Evolutionary conservation across 2,329 filamentous ascomycete species (phyloP).

Genomic region (Pseudopyricularia javanii): DNA sequence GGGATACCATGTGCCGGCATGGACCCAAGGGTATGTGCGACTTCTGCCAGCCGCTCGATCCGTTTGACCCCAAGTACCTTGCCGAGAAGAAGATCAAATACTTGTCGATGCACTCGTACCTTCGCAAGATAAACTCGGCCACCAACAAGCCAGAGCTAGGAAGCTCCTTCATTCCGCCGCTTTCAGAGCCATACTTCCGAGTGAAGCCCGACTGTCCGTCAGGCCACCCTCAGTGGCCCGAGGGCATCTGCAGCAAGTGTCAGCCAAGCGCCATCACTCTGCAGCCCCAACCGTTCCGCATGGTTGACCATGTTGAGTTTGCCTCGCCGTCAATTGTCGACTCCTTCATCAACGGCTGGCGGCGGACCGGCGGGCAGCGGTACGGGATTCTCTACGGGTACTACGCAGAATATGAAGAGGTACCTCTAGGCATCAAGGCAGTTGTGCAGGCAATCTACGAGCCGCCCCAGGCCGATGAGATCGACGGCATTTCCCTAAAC

Average conservation of each 20-base stretch:
- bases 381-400: constrained; percentile 84
- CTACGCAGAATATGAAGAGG: constrained; percentile 82
- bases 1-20: constrained; percentile 82
- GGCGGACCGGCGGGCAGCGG: constrained; percentile 71
- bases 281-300: constrained; percentile 85
- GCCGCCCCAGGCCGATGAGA: constrained; percentile 78
- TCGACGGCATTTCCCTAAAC: constrained; percentile 75
- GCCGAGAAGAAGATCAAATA: constrained; percentile 98
- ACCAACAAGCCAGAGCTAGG: constrained; percentile 94
- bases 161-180: constrained; percentile 88
- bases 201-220: constrained; percentile 84
- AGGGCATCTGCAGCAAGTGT: constrained; percentile 96
- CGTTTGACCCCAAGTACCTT: constrained; percentile 80
- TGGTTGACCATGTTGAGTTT: constrained; percentile 98
- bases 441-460: constrained; percentile 97
- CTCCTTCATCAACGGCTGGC: constrained; percentile 84
- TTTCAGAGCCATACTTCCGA: constrained; percentile 85
- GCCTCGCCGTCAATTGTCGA: constrained; percentile 75
- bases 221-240: constrained; percentile 85
- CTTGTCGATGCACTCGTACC: constrained; percentile 85
- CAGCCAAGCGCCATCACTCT: constrained; percentile 94
- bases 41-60: constrained; percentile 94
- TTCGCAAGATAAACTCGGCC: constrained; percentile 88
- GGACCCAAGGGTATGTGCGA: constrained; percentile 98
- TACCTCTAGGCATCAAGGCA: constrained; percentile 88